Percentiles rank a stretch among this genome's conserved stretches.
Evolutionary conservation across 1,284 basidiomycete species (phyloP).

Genomic region (Inonotus obliquus): DNA sequence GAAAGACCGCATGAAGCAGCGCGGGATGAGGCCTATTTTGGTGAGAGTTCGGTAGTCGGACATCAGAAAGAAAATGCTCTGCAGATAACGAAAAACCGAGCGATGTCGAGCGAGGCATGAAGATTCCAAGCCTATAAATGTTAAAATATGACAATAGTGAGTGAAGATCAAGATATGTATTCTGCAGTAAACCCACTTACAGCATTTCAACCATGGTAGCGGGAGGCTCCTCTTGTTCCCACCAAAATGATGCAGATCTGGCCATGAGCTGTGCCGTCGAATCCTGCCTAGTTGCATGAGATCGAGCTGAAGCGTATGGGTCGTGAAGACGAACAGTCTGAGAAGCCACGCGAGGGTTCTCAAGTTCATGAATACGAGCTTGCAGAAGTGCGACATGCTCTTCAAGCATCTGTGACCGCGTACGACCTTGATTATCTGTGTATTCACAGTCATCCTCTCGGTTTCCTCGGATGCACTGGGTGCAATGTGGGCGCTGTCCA

Average conservation of each 20-base stretch:
- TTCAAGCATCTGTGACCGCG: constrained; percentile 34
- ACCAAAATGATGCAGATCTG: constrained; percentile 11
- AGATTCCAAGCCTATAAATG: constrained; percentile 19
- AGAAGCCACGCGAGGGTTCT: constrained; percentile 27
- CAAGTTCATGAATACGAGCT: constrained; percentile 36
- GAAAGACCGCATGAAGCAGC: constrained; percentile 43
- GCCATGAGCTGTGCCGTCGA: neutral
- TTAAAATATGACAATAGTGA: neutral
- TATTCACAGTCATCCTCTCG: constrained; percentile 39
- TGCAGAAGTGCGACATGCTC: constrained; percentile 34
- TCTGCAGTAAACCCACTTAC: constrained; percentile 14
- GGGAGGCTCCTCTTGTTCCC: constrained; percentile 22
- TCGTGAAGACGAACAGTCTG: constrained; percentile 28
- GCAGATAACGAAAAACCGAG: constrained; percentile 32
- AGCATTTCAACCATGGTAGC: constrained; percentile 18
- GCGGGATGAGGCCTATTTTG: constrained; percentile 42
- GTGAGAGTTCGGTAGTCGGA: constrained; percentile 27
- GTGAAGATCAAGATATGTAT: neutral
- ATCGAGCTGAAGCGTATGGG: constrained; percentile 26
- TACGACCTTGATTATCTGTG: constrained; percentile 31
- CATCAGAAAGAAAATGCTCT: constrained; percentile 26
- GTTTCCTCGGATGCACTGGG: constrained; percentile 32
- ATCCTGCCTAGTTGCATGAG: neutral
- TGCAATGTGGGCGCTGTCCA: constrained; percentile 34
- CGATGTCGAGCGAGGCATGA: constrained; percentile 24